Percentiles rank a stretch among this genome's conserved stretches.
These are phyloP conservation scores for Skeletonema marinoi DNA, from an alignment of 108 stramenopile species.

Conservation along the genomic window DNA sequence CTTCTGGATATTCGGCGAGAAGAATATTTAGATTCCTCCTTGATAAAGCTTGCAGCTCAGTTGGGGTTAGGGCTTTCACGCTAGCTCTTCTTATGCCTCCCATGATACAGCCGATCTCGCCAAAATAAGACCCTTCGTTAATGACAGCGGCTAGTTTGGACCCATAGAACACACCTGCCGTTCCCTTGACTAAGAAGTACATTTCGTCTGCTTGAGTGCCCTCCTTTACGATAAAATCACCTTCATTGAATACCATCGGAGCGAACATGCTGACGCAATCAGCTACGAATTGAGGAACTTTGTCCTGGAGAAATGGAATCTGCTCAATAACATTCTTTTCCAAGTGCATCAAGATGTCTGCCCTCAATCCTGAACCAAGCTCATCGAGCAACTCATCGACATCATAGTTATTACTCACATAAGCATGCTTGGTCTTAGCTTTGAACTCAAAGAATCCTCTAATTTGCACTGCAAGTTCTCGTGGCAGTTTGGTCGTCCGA, in stretches of 20 bases:
- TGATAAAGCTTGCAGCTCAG: slow-evolving; percentile 36
- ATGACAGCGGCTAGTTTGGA: slow-evolving; percentile 38
- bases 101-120: slow-evolving; percentile 55
- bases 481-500: slow-evolving; percentile 29
- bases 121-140: slow-evolving; percentile 50
- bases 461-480: slow-evolving; percentile 17
- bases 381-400: slow-evolving; percentile 38
- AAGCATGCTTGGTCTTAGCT: slow-evolving; percentile 7
- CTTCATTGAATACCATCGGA: slow-evolving; percentile 46
- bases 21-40: slow-evolving; percentile 33
- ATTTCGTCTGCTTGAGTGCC: slow-evolving; percentile 54
- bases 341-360: slow-evolving; percentile 42
- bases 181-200: slow-evolving; percentile 47
- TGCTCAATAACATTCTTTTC: slow-evolving; percentile 36
- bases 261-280: slow-evolving; percentile 31
- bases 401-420: slow-evolving; percentile 40
- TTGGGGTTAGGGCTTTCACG: slow-evolving; percentile 37
- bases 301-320: slow-evolving; percentile 45
- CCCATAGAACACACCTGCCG: slow-evolving; percentile 38
- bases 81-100: slow-evolving; percentile 43
- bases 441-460: slow-evolving; percentile 35
- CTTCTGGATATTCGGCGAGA: slow-evolving; percentile 41
- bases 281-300: slow-evolving; percentile 49
- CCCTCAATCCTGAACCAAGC: slow-evolving; percentile 26
- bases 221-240: slow-evolving; percentile 52